A percentile compares a stretch with the other conserved stretches of the same genome.
phyloP scores from a whole-genome alignment of 805 yeast species.

The Peterozyma toletana region DNA sequence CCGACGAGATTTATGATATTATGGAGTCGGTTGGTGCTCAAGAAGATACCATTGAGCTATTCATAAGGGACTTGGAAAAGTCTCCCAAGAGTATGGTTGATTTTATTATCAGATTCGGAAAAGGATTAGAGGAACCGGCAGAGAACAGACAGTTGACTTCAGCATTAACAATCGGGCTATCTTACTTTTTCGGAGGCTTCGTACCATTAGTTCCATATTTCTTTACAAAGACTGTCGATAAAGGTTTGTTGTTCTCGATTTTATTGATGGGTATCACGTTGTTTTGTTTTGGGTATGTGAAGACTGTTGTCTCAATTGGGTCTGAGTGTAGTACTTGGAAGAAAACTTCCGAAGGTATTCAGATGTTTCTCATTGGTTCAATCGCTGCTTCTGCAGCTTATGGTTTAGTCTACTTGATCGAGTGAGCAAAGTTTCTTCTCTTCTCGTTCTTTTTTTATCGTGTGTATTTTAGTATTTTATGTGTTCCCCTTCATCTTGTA shows the following conservation, averaged over 20 bases:
- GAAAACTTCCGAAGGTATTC: slow-evolving; percentile 72
- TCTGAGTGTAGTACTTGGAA: slow-evolving; percentile 55
- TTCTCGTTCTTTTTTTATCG: neutral
- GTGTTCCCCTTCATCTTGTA: too few species aligned
- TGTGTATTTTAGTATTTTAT: too few species aligned
- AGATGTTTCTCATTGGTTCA: slow-evolving; percentile 96
- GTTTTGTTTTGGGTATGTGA: slow-evolving; percentile 79
- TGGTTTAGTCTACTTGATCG: slow-evolving; percentile 79
- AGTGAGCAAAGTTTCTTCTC: slow-evolving; percentile 13
- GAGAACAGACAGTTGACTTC: slow-evolving; percentile 84
- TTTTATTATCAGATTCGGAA: slow-evolving; percentile 80
- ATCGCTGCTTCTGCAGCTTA: slow-evolving; percentile 97
- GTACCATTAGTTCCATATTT: slow-evolving; percentile 89
- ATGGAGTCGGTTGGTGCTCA: slow-evolving; percentile 67
- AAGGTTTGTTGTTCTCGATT: slow-evolving; percentile 70
- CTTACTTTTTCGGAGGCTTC: slow-evolving; percentile 89
- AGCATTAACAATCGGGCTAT: slow-evolving; percentile 83
- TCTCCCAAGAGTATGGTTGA: slow-evolving; percentile 76
- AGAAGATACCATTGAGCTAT: slow-evolving; percentile 65
- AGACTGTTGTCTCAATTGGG: slow-evolving; percentile 82
- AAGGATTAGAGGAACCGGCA: slow-evolving; percentile 93
- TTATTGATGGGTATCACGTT: slow-evolving; percentile 79
- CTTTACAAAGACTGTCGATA: slow-evolving; percentile 65
- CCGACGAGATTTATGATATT: slow-evolving; percentile 76
- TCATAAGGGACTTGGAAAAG: slow-evolving; percentile 72